Evolutionary conservation across 1,284 basidiomycete species (phyloP), one percentile per base, ranked within the genome.

Genomic region (Butyriboletus regius): DNA sequence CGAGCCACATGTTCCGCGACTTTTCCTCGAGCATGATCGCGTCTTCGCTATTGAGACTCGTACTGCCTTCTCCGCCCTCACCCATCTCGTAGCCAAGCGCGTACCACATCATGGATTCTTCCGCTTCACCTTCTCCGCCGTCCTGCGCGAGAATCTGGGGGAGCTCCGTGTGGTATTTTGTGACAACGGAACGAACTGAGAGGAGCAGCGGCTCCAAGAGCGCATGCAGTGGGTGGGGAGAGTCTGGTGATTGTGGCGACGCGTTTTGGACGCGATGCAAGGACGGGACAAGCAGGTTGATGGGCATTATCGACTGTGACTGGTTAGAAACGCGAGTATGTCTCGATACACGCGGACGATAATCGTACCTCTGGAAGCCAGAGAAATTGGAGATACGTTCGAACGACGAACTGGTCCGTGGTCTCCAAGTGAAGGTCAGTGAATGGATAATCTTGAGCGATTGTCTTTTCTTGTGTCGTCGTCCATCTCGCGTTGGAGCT

Each of bases 51-150:
- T 63, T 55, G n/a, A 54, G 55, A 18, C 26, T 29, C 39, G 54
- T 53, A 12, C 52, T 49, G 24, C 49, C 49, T n/a, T 59, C 55
- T 15, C 63, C 60, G n/a, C 61, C 60, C 12, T 67, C 66, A 22
- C 69, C 69, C 20, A 64, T 65, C 60, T 84, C 85, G 61, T 82
- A 73, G 38, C 72, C 72, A 24, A 82, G 66, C 0, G 78, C 75
- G 54, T 77, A 86, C 81, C 81, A 85, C 82, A 88, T 83, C 74
- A 85, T 80, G 4, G 72, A 73, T 51, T 83, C 82, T 55, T 88
- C 85, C 34, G 75, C 67, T 52, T 81, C 82, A 2, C 76, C 79
- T 7, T 72, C 73, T 3, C 78, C 82, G 15, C 77, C 78, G 4
- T 75, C 77, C 42, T 80, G 73, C 0, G 67, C 63, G 4, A 86